Conservation (phyloP, 371 early-diverging fungal genomes). For the Coemansia sp. region DNA sequence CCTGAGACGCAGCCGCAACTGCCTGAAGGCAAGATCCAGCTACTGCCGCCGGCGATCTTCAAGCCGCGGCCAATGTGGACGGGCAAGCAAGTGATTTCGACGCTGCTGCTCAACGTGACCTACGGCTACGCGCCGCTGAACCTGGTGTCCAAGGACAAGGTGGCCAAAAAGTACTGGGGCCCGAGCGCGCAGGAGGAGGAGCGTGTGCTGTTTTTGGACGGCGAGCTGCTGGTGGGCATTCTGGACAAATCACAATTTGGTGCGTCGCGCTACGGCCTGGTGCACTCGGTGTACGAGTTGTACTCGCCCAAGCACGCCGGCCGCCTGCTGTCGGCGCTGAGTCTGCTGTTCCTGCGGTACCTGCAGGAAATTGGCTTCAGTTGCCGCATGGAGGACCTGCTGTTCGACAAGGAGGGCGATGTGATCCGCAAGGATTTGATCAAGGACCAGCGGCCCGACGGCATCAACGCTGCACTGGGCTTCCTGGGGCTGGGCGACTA, state of each 20-base stretch:
- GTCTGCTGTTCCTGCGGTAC: constrained; percentile 93
- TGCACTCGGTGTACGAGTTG: constrained; percentile 96
- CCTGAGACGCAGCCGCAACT: constrained; percentile 60
- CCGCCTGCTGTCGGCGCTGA: constrained; percentile 89
- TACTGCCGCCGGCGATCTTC: constrained; percentile 81
- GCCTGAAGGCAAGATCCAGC: constrained; percentile 73
- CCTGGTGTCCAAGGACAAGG: constrained; percentile 83
- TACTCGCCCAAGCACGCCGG: constrained; percentile 95
- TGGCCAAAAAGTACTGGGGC: constrained; percentile 89
- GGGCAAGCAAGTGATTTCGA: constrained; percentile 97
- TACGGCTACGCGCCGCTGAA: constrained; percentile 75
- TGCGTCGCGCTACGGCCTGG: constrained; percentile 89
- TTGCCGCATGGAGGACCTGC: constrained; percentile 99
- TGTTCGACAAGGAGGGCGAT: constrained; percentile 82
- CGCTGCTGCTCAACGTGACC: constrained; percentile 85
- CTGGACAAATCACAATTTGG: constrained; percentile 99
- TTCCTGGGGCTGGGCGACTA: constrained; percentile 68
- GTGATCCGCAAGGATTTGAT: constrained; percentile 70
- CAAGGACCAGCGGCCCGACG: constrained; percentile 57
- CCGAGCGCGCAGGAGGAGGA: constrained; percentile 79
- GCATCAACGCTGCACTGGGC: constrained; percentile 68
- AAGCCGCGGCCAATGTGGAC: constrained; percentile 94
- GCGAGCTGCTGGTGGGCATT: constrained; percentile 89
- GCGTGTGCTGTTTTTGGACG: constrained; percentile 78
- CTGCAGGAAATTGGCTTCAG: constrained; percentile 93